Evolutionary conservation across 2,329 filamentous ascomycete species (phyloP).

Genomic region (Aspergillus carbonarius): DNA sequence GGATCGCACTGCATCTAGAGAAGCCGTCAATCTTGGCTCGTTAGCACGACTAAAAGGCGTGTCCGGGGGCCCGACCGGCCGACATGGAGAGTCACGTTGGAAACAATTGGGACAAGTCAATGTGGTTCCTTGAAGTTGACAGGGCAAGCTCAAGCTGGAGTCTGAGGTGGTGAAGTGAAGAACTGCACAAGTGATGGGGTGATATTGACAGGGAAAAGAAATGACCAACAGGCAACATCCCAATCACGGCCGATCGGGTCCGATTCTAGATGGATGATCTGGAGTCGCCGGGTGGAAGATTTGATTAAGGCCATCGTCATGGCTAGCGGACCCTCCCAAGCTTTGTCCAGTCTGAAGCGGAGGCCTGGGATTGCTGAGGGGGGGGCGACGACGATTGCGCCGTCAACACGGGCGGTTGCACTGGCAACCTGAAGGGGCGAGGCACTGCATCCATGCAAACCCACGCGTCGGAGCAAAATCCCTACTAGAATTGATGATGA

Average conservation of each 20-base stretch:
- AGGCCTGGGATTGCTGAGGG: slow-evolving; percentile 14
- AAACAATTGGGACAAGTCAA: background rate
- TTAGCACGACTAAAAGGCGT: slow-evolving; percentile 13
- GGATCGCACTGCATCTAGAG: slow-evolving; percentile 15
- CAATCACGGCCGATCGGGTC: slow-evolving; percentile 7
- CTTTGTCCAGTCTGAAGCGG: slow-evolving; percentile 10
- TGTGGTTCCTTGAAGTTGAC: background rate
- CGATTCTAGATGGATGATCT: slow-evolving; percentile 15
- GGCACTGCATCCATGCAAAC: background rate
- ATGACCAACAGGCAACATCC: slow-evolving; percentile 16
- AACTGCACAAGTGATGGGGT: slow-evolving; percentile 3
- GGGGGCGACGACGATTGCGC: slow-evolving; percentile 10
- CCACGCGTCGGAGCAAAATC: background rate
- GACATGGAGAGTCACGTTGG: slow-evolving; percentile 10
- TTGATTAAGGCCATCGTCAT: slow-evolving; percentile 14
- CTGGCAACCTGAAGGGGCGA: slow-evolving; percentile 17
- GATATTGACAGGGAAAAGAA: background rate
- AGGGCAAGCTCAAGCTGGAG: background rate
- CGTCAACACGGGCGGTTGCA: slow-evolving; percentile 24
- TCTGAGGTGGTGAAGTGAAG: background rate
- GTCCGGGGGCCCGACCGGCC: slow-evolving; percentile 6
- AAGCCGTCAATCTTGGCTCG: slow-evolving; percentile 15
- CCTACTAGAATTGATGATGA: background rate
- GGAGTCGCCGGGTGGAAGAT: slow-evolving; percentile 3
- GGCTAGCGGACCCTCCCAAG: slow-evolving; percentile 1